A percentile compares a stretch with the other conserved stretches of the same genome.
Evolutionary conservation across 2,329 filamentous ascomycete species (phyloP).

Genomic region (Microdochium trichocladiopsis): DNA sequence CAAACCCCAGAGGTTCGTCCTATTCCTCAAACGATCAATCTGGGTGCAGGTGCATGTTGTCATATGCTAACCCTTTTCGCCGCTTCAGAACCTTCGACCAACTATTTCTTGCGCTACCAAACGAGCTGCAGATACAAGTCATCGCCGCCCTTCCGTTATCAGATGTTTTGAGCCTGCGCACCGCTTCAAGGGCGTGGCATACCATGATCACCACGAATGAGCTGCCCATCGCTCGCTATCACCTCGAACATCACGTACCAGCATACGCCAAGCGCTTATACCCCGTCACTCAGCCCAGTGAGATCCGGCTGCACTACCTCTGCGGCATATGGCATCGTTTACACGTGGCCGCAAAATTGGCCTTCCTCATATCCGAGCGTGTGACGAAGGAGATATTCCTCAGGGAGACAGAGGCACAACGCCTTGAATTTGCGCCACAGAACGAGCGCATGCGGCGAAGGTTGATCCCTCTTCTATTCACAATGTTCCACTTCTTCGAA

Average conservation of each 20-base stretch:
- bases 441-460: constrained; percentile 57
- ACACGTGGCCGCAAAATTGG: constrained; percentile 56
- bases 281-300: constrained; percentile 37
- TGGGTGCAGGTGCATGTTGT: constrained; percentile 22
- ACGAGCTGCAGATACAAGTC: constrained; percentile 57
- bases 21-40: neutral
- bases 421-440: constrained; percentile 51
- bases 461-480: constrained; percentile 57
- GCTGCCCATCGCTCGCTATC: constrained; percentile 52
- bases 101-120: constrained; percentile 51
- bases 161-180: constrained; percentile 51
- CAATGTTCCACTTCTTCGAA: constrained; percentile 62
- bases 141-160: constrained; percentile 52
- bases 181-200: constrained; percentile 53
- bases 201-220: constrained; percentile 53
- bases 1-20: constrained; percentile 16
- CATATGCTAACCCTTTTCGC: neutral
- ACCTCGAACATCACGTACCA: constrained; percentile 52
- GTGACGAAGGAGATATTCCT: constrained; percentile 60
- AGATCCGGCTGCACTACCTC: constrained; percentile 51
- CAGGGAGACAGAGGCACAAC: constrained; percentile 46
- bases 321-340: constrained; percentile 60
- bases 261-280: constrained; percentile 54
- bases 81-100: constrained; percentile 35
- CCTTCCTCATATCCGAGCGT: constrained; percentile 56